Evolutionary conservation across 2,329 filamentous ascomycete genomes (phyloP).

Genomic region (Fusarium xylarioides): DNA sequence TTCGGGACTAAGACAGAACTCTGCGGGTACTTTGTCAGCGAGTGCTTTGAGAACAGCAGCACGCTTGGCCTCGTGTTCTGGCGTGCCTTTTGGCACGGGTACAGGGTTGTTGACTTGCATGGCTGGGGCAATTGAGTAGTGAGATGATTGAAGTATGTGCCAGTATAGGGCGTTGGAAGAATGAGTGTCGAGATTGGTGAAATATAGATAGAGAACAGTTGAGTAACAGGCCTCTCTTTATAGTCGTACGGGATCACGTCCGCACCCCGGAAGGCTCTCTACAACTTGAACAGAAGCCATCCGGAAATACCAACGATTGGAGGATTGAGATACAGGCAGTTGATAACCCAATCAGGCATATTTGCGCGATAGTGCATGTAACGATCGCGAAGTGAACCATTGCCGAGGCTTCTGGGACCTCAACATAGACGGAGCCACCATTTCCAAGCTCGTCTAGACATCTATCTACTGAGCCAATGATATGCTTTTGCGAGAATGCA

Average conservation of each 20-base stretch:
- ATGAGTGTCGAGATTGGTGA: no score
- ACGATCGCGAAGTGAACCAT: background rate
- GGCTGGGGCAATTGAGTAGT: background rate
- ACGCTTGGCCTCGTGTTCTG: background rate
- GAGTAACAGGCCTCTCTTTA: rapidly evolving
- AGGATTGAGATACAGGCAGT: rapidly evolving
- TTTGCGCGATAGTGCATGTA: background rate
- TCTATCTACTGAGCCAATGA: background rate
- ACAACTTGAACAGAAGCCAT: background rate
- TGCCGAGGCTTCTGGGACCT: background rate
- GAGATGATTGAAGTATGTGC: rapidly evolving
- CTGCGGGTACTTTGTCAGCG: background rate
- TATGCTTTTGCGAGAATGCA: background rate
- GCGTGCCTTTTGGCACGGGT: background rate
- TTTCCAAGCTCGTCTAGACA: background rate
- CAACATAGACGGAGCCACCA: background rate
- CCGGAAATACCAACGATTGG: background rate
- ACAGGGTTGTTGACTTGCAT: background rate
- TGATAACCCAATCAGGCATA: background rate
- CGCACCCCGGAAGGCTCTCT: background rate
- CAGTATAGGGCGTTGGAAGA: rapidly evolving
- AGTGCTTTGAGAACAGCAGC: background rate
- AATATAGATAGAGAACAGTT: background rate
- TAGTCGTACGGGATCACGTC: background rate
- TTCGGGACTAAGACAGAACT: background rate